Evolutionary conservation across 2,329 filamentous ascomycete genomes (phyloP).

Genomic region (Mycogone perniciosa): DNA sequence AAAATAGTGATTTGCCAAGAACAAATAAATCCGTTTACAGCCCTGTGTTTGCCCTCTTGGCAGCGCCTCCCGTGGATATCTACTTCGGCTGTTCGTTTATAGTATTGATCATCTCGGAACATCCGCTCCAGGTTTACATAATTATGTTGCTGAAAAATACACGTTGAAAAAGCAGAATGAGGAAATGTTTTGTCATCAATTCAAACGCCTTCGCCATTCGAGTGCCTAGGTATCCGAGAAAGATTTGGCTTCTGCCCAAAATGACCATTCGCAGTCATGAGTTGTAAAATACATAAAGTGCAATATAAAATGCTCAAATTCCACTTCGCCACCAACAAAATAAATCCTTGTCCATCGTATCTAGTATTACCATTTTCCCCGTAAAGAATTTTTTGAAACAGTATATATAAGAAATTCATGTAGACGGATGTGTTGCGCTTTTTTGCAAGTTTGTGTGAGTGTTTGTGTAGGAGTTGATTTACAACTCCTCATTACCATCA

Average conservation of each 20-base stretch:
- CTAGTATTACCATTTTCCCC: background rate
- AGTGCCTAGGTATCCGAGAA: background rate
- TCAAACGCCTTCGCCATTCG: background rate
- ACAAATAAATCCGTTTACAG: too few species aligned
- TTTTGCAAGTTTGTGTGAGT: too few species aligned
- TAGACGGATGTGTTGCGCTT: background rate
- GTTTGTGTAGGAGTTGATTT: conserved; percentile 6
- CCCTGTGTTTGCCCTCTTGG: background rate
- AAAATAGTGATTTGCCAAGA: too few species aligned
- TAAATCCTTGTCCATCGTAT: background rate
- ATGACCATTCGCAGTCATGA: background rate
- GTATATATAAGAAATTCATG: background rate
- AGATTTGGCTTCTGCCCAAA: background rate
- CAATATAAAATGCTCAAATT: background rate
- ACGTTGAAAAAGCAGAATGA: too few species aligned
- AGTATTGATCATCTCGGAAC: too few species aligned
- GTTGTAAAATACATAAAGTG: background rate
- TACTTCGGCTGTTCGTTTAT: too few species aligned
- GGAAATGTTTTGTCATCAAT: background rate
- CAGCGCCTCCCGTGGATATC: background rate
- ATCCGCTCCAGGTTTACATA: too few species aligned
- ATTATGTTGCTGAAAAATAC: too few species aligned
- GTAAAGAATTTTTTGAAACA: too few species aligned
- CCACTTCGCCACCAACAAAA: background rate
- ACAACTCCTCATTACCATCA: conserved; percentile 51